Evolutionary conservation across 2,329 filamentous ascomycete species (phyloP), one percentile per base, ranked within the genome.

Genomic region (Alternaria postmessia): DNA sequence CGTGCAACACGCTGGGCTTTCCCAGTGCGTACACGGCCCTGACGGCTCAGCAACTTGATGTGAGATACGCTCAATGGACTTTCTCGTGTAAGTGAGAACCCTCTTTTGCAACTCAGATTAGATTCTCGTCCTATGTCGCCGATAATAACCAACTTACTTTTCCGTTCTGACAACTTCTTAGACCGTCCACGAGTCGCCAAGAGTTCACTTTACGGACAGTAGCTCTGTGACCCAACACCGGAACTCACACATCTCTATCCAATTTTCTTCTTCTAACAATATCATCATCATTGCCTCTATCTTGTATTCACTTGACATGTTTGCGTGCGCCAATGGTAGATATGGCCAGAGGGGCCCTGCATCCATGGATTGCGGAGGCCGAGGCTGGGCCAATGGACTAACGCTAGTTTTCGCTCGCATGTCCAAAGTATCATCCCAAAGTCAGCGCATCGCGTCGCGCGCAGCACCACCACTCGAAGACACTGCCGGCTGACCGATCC

Each of bases 351-450:
- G 32, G 39, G 28, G 57, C 57, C 52, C 57, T 59, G 57, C 54
- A 53, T 52, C 39, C 44, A 34, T 32, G 47, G 24, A 48, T 16
- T 7, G 32, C 32, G 32, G 32, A 34, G 41, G 52, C 58, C 51
- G 51, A 59, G 58, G 58, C 39, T 57, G 53, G 36, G 47, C 57
- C 32, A 52, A 48, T 38, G 28, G 41, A 41, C 48, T 28, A 52
- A 48, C 47, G 30, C 58, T 55, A 61, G 47, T 57, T 57, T 61
- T 61, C 54, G 34, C 48, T 52, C 58, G 32, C 54, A 57, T 57
- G 54, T 57, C 34, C 54, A 57, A 47, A 57, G 54, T 48, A 61
- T 36, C 54, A 48, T 42, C 14, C 32, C 32, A 12, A 49, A 49
- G 20, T 38, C 54, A 57, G 42, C 54, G 51, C 58, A 38, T 56